Conservation (phyloP, 78 protist species). For the Dictyostelium capitatum region DNA sequence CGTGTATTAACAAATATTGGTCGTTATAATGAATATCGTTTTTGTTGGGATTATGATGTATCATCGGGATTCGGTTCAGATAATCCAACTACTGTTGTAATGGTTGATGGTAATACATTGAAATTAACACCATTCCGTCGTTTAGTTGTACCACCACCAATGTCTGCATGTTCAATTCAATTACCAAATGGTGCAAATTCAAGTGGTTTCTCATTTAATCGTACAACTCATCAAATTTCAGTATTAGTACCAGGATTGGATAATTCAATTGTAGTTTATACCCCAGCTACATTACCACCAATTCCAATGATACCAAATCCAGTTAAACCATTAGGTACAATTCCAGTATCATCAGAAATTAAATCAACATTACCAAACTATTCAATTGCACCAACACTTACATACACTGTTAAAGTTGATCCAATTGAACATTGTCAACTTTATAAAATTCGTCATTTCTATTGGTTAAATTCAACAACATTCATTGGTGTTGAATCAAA, state of each 20-base stretch:
- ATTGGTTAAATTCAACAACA: constrained; percentile 17
- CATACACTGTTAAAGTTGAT: neutral
- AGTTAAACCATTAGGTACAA: no score
- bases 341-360: neutral
- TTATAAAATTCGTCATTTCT: constrained; percentile 33
- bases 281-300: constrained; percentile 57
- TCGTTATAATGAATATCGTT: constrained; percentile 18
- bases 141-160: constrained; percentile 88
- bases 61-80: neutral
- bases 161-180: constrained; percentile 39
- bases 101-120: constrained; percentile 74
- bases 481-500: constrained; percentile 43
- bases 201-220: constrained; percentile 37
- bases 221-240: neutral
- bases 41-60: constrained; percentile 70
- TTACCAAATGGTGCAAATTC: constrained; percentile 1
- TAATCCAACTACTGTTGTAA: constrained; percentile 53
- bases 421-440: neutral
- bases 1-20: constrained; percentile 16
- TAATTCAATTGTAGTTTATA: constrained; percentile 6
- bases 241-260: neutral
- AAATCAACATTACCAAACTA: constrained; percentile 36
- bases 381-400: constrained; percentile 21
- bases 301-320: neutral
- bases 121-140: constrained; percentile 76